phyloP scores from a whole-genome alignment of 352 stramenopile genomes.

The Peronospora tabacina region DNA sequence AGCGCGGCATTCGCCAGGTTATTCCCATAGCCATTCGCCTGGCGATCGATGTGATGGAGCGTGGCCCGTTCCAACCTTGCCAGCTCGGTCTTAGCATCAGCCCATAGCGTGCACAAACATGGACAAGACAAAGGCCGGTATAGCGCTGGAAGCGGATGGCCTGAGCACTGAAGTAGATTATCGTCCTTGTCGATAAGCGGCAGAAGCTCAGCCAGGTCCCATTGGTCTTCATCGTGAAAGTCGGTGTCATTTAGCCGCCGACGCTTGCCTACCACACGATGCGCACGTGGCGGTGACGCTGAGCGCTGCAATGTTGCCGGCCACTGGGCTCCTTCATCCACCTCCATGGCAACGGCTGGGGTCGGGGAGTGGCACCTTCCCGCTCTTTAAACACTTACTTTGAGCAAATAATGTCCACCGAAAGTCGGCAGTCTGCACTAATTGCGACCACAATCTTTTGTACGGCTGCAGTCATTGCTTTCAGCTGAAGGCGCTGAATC shows the following conservation, averaged over 20 bases:
- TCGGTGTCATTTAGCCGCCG: constrained; percentile 9
- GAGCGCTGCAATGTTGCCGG: no score
- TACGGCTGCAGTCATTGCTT: constrained; percentile 47
- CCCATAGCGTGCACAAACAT: constrained; percentile 12
- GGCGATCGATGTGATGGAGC: constrained; percentile 18
- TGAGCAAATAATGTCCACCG: constrained; percentile 66
- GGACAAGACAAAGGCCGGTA: constrained; percentile 3
- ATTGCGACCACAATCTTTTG: constrained; percentile 71
- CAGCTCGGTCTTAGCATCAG: background rate
- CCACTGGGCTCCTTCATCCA: no score
- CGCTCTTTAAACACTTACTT: constrained; percentile 62
- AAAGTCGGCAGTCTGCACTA: constrained; percentile 71
- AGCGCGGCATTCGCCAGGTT: constrained; percentile 11
- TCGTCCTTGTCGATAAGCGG: constrained; percentile 5
- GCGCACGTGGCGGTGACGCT: background rate
- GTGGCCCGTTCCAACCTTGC: background rate
- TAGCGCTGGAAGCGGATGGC: constrained; percentile 4
- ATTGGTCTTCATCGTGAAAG: constrained; percentile 2
- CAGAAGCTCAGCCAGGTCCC: constrained; percentile 6
- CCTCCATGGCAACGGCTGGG: no score
- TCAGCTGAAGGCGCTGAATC: constrained; percentile 32
- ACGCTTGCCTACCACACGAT: constrained; percentile 6
- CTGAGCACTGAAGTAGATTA: constrained; percentile 4
- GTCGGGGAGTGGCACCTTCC: constrained; percentile 31
- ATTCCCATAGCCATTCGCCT: constrained; percentile 16